phyloP scores from a whole-genome alignment of 108 stramenopile species.

The Fragilariopsis cylindrus region DNA sequence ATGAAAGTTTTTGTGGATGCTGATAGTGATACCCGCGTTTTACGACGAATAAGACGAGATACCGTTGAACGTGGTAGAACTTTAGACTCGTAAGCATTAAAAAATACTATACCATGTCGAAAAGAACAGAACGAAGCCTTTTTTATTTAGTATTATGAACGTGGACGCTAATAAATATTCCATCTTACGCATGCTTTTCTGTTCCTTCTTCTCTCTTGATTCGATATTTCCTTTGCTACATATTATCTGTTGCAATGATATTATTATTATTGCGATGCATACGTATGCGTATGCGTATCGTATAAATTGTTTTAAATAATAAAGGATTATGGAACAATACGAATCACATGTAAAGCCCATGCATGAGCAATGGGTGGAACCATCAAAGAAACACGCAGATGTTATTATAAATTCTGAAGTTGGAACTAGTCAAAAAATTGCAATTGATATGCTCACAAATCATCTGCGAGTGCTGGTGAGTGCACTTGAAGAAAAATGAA shows the following conservation, averaged over 20 bases:
- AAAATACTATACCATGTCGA: neutral
- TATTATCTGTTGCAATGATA: no score
- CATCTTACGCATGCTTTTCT: neutral
- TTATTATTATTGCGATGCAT: neutral
- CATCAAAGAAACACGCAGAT: conserved; percentile 87
- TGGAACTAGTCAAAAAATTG: conserved; percentile 60
- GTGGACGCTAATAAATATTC: no score
- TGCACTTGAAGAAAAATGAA: conserved; percentile 12
- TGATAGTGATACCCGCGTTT: conserved; percentile 80
- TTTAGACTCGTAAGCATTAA: conserved; percentile 41
- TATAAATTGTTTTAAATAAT: no score
- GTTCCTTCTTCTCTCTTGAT: neutral
- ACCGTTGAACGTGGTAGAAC: conserved; percentile 80
- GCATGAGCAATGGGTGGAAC: conserved; percentile 93
- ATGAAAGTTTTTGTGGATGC: conserved; percentile 95
- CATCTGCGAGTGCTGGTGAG: conserved; percentile 60
- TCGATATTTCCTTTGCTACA: neutral
- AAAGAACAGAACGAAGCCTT: neutral
- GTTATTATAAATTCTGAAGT: conserved; percentile 77
- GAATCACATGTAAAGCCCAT: conserved; percentile 88
- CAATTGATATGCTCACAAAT: conserved; percentile 69
- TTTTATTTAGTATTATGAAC: neutral
- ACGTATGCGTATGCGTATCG: no score
- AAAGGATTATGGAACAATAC: conserved; percentile 81
- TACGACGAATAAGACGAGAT: conserved; percentile 86